Percentiles rank a stretch among this genome's conserved stretches.
phyloP scores from a whole-genome alignment of 371 early-diverging fungal species.

The Chytridium lagenaria region DNA sequence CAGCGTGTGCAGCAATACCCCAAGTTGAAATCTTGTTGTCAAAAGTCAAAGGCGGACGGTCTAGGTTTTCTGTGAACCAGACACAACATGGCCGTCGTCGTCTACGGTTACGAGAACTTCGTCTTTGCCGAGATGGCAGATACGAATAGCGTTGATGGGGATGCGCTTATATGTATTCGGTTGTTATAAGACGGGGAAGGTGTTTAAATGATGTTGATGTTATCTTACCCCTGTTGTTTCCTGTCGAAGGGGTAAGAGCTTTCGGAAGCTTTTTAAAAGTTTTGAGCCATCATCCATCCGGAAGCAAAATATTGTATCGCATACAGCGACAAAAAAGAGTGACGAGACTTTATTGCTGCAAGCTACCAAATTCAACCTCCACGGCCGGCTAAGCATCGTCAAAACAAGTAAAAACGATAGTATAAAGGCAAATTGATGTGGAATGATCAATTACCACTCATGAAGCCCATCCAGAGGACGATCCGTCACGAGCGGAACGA shows the following conservation, averaged over 20 bases:
- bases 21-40: conserved; percentile 59
- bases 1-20: conserved; percentile 67
- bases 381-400: conserved; percentile 32
- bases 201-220: not conserved
- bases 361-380: conserved; percentile 37
- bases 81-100: conserved; percentile 60
- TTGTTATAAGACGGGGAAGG: not conserved
- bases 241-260: not conserved
- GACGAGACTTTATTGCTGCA: conserved; percentile 2
- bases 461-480: too few species aligned
- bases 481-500: too few species aligned
- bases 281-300: conserved; percentile 5
- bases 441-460: too few species aligned
- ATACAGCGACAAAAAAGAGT: conserved; percentile 30
- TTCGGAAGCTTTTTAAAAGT: not conserved
- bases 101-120: conserved; percentile 62
- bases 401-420: too few species aligned
- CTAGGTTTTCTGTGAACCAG: conserved; percentile 58
- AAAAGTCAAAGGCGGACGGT: conserved; percentile 53
- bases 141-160: conserved; percentile 66
- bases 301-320: conserved; percentile 21
- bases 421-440: too few species aligned
- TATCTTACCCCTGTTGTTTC: not conserved
- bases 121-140: conserved; percentile 53
- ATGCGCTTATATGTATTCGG: not conserved